These are phyloP conservation scores for Extremus antarcticus DNA, from an alignment of 495 filamentous ascomycete genomes.

Conservation along the genomic window DNA sequence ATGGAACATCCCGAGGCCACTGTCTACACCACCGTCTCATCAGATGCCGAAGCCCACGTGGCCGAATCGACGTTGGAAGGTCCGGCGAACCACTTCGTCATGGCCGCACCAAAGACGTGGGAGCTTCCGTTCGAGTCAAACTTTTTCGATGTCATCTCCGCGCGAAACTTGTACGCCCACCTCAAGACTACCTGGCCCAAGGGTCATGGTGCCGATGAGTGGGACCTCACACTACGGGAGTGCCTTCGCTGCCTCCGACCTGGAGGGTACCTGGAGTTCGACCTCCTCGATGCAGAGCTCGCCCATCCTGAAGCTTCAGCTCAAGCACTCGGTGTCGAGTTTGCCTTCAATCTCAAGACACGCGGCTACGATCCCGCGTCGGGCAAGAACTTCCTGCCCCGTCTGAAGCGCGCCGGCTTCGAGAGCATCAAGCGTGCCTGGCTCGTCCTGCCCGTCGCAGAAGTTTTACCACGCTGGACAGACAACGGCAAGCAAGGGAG, in stretches of 20 bases:
- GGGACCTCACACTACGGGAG: slow-evolving; percentile 72
- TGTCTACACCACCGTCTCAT: slow-evolving; percentile 71
- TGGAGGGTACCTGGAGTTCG: slow-evolving; percentile 85
- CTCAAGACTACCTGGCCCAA: slow-evolving; percentile 33
- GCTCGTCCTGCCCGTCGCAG: slow-evolving; percentile 81
- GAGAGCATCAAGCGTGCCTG: slow-evolving; percentile 72
- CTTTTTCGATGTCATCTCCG: slow-evolving; percentile 86
- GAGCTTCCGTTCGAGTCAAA: slow-evolving; percentile 75
- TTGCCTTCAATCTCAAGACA: slow-evolving; percentile 75
- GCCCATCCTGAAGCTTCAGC: slow-evolving; percentile 64
- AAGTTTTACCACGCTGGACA: slow-evolving; percentile 44
- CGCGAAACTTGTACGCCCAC: slow-evolving; percentile 72
- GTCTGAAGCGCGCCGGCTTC: slow-evolving; percentile 66
- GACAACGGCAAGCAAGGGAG: slow-evolving; percentile 23
- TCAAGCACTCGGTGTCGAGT: slow-evolving; percentile 74
- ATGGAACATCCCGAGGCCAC: slow-evolving; percentile 71
- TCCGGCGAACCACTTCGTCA: slow-evolving; percentile 74
- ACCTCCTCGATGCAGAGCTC: slow-evolving; percentile 77
- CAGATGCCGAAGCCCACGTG: slow-evolving; percentile 41
- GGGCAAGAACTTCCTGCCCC: slow-evolving; percentile 63
- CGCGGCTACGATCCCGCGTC: slow-evolving; percentile 79
- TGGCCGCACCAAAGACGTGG: slow-evolving; percentile 62
- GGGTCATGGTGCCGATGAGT: slow-evolving; percentile 54
- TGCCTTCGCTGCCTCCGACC: slow-evolving; percentile 86
- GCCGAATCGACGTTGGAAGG: slow-evolving; percentile 53